Evolutionary conservation across 176 grass and related monocot species (phyloP).

Genomic region (Rhipidocladum racemiflorum): DNA sequence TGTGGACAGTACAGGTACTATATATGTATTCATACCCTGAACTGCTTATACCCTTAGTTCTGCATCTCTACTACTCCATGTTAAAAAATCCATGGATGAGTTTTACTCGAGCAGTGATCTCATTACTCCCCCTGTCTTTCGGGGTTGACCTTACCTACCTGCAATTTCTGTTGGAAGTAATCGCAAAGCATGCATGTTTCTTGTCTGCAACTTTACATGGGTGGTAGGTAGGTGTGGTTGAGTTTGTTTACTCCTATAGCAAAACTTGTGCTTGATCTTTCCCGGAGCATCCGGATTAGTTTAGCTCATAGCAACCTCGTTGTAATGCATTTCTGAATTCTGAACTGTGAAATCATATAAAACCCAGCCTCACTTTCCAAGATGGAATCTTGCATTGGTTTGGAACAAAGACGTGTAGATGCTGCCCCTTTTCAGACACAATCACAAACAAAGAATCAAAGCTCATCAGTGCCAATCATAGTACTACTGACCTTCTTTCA

Average conservation of each 20-base stretch:
- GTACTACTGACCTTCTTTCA: not conserved
- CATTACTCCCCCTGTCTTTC: not conserved
- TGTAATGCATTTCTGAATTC: conserved; percentile 8
- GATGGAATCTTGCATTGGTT: not conserved
- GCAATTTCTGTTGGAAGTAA: not conserved
- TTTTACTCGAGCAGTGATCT: not conserved
- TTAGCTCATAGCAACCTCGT: conserved; percentile 18
- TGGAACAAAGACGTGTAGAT: not conserved
- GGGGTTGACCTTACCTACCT: conserved; percentile 15
- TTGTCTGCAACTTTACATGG: conserved; percentile 28
- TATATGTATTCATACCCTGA: not conserved
- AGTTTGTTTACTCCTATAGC: not conserved
- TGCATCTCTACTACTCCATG: not conserved
- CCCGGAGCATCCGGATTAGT: not conserved
- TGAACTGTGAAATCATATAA: not conserved
- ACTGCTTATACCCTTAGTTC: not conserved
- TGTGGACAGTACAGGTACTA: not conserved
- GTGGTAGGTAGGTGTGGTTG: conserved; percentile 20
- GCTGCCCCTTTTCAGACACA: conserved; percentile 15
- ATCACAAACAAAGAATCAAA: not conserved
- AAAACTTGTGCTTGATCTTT: conserved; percentile 14
- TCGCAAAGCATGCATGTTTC: conserved; percentile 22
- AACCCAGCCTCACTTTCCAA: not conserved
- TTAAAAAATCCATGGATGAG: not conserved
- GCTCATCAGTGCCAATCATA: conserved; percentile 29